Conservation (phyloP, 2,329 filamentous ascomycete genomes). For the Raffaelea ambrosiae region DNA sequence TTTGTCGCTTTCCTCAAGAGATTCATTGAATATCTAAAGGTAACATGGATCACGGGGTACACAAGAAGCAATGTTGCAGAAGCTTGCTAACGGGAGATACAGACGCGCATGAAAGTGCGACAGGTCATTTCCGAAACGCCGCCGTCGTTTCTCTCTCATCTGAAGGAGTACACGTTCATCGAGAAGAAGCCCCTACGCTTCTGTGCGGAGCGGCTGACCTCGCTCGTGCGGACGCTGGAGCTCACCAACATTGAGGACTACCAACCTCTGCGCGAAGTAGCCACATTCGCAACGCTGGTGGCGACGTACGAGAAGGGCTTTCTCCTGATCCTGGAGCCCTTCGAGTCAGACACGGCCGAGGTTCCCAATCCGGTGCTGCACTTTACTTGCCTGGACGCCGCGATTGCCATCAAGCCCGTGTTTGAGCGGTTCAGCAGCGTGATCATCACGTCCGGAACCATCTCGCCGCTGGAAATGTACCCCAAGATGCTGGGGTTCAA, state of each 20-base stretch:
- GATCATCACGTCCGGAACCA: conserved; percentile 95
- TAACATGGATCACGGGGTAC: conserved; percentile 16
- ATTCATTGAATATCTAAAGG: conserved; percentile 94
- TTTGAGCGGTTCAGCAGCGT: conserved; percentile 97
- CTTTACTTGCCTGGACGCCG: conserved; percentile 92
- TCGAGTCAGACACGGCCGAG: conserved; percentile 88
- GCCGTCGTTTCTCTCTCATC: conserved; percentile 81
- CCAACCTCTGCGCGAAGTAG: conserved; percentile 92
- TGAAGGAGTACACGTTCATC: conserved; percentile 95
- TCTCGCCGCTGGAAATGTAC: conserved; percentile 97
- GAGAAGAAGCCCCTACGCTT: conserved; percentile 92
- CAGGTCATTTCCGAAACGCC: conserved; percentile 97
- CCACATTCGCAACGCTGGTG: conserved; percentile 91
- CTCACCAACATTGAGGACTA: conserved; percentile 98
- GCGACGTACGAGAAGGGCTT: conserved; percentile 97
- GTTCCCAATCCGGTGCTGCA: conserved; percentile 96
- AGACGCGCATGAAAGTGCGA: conserved; percentile 95
- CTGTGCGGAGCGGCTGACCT: conserved; percentile 90
- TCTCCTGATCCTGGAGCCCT: conserved; percentile 91
- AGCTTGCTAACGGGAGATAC: no score
- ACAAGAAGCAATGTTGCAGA: no score
- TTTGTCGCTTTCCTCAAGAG: conserved; percentile 91
- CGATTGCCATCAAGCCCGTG: conserved; percentile 95
- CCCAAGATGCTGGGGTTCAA: conserved; percentile 95
- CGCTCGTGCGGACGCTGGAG: conserved; percentile 87